Evolutionary conservation across 768 basidiomycete species (phyloP).

Genomic region (Boletellus sp.): DNA sequence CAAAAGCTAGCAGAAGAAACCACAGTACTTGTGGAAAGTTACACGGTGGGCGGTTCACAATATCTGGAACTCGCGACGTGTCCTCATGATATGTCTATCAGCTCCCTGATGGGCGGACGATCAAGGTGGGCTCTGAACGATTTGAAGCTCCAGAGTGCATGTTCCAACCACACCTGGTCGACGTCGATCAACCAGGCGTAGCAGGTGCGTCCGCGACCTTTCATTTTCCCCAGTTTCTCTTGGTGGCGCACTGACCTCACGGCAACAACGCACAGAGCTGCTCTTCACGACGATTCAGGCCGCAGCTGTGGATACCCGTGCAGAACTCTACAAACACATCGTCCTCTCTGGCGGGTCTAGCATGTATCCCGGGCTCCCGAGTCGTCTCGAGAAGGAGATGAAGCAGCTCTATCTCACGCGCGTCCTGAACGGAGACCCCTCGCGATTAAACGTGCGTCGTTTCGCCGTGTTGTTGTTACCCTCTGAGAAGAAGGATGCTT

Average conservation of each 20-base stretch:
- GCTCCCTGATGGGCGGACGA: constrained; percentile 93
- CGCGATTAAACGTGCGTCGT: constrained; percentile 75
- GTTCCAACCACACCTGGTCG: constrained; percentile 99
- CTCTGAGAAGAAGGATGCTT: no score
- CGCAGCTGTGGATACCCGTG: constrained; percentile 84
- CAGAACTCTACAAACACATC: constrained; percentile 95
- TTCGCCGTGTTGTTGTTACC: neutral
- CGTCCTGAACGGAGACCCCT: constrained; percentile 80
- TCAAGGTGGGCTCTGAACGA: constrained; percentile 97
- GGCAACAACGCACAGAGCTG: constrained; percentile 58
- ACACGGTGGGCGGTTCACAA: constrained; percentile 63
- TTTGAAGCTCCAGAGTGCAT: constrained; percentile 99
- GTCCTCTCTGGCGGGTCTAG: constrained; percentile 97
- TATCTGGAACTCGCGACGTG: neutral
- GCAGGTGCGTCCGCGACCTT: constrained; percentile 57
- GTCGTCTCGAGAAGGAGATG: constrained; percentile 98
- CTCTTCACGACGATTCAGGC: constrained; percentile 93
- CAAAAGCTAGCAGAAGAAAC: constrained; percentile 93
- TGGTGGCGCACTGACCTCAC: neutral
- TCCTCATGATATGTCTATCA: constrained; percentile 31
- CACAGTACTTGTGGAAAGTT: constrained; percentile 92
- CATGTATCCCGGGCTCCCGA: constrained; percentile 98
- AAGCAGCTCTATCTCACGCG: constrained; percentile 95
- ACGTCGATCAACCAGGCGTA: constrained; percentile 94
- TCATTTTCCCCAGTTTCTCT: neutral